Conservation (phyloP, 2,329 filamentous ascomycete genomes). For the Apiospora arundinis region DNA sequence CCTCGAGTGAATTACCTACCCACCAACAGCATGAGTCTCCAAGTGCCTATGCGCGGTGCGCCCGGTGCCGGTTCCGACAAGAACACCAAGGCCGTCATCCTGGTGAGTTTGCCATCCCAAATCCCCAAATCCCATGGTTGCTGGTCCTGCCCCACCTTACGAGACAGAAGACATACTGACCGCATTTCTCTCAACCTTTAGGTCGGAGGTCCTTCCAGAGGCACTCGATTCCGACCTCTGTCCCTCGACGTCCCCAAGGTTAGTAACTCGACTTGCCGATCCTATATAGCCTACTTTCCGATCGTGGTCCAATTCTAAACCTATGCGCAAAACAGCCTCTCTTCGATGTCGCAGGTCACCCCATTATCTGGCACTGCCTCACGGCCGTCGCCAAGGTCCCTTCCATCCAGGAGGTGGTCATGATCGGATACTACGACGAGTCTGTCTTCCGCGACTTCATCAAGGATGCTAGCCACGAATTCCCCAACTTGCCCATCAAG, state of each 20-base stretch:
- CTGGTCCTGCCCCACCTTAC: constrained; percentile 26
- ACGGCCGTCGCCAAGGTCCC: constrained; percentile 89
- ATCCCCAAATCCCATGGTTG: constrained; percentile 10
- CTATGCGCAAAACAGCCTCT: constrained; percentile 71
- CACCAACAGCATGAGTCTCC: constrained; percentile 56
- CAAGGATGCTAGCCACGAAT: constrained; percentile 84
- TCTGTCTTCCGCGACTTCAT: constrained; percentile 97
- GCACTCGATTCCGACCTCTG: constrained; percentile 92
- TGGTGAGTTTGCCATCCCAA: constrained; percentile 59
- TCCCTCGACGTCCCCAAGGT: constrained; percentile 97
- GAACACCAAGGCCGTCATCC: constrained; percentile 90
- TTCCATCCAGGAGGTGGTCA: constrained; percentile 91
- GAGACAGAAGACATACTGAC: constrained; percentile 37
- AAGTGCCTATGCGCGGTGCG: constrained; percentile 60
- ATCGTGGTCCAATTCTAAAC: not conserved
- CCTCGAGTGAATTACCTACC: not conserved
- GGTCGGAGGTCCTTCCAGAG: constrained; percentile 95
- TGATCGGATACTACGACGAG: constrained; percentile 99
- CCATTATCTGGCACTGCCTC: constrained; percentile 98
- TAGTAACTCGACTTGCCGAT: constrained; percentile 35
- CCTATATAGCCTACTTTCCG: not conserved
- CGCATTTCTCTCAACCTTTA: constrained; percentile 45
- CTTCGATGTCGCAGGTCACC: constrained; percentile 97
- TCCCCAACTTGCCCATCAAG: constrained; percentile 87
- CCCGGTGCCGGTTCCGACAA: constrained; percentile 54